Conservation (phyloP, 1,284 basidiomycete species). For the Trichosporon asahii region DNA sequence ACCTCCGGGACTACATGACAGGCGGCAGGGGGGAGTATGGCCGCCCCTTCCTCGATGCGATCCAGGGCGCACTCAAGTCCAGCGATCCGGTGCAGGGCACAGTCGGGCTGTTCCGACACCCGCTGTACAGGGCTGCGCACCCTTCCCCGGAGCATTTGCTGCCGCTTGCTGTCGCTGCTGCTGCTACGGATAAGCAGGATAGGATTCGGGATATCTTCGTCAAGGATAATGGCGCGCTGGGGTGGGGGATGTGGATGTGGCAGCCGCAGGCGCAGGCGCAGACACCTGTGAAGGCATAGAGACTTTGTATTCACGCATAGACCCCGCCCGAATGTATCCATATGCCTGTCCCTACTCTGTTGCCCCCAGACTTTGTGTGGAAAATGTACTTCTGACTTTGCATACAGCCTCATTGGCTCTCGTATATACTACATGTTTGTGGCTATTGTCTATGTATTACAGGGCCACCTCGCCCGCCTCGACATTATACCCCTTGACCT, state of each 20-base stretch:
- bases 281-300: too few species aligned
- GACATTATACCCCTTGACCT: not conserved
- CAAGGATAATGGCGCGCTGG: constrained; percentile 34
- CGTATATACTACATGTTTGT: too few species aligned
- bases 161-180: constrained; percentile 44
- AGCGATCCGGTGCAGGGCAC: constrained; percentile 22
- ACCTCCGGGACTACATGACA: constrained; percentile 43
- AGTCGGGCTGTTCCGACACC: constrained; percentile 35
- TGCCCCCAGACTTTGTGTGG: too few species aligned
- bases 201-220: constrained; percentile 37
- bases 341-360: too few species aligned
- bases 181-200: constrained; percentile 31
- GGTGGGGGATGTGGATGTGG: constrained; percentile 51
- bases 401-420: too few species aligned
- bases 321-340: too few species aligned
- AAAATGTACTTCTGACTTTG: too few species aligned
- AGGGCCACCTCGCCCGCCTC: not conserved
- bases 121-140: constrained; percentile 42
- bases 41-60: constrained; percentile 33
- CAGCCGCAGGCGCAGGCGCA: too few species aligned
- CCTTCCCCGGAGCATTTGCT: constrained; percentile 50
- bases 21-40: constrained; percentile 13
- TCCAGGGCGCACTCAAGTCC: constrained; percentile 26
- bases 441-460: not conserved
- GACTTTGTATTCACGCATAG: too few species aligned